Conservation (phyloP, 768 basidiomycete genomes). For the Leccinum arenicola region DNA sequence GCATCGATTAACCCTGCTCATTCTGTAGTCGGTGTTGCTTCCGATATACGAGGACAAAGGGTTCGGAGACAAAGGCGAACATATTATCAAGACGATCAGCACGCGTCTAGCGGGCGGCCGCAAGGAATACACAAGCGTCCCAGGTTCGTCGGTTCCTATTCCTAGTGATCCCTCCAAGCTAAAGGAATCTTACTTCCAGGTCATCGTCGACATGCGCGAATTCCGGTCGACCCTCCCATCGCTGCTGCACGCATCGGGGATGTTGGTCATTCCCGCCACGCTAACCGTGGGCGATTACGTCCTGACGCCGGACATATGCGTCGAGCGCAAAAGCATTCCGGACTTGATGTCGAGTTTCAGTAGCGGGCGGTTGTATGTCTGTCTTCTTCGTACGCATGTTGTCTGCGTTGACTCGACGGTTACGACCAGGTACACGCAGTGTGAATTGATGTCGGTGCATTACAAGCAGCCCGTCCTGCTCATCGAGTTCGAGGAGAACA, state of each 20-base stretch:
- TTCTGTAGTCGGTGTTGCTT: conserved; percentile 30
- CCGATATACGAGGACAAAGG: conserved; percentile 69
- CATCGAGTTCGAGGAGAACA: conserved; percentile 98
- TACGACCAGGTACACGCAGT: conserved; percentile 81
- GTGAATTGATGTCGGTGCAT: conserved; percentile 94
- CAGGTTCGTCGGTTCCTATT: conserved; percentile 37
- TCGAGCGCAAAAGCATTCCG: conserved; percentile 92
- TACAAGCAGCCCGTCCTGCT: conserved; percentile 92
- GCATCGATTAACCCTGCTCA: neutral
- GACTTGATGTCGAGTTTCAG: conserved; percentile 94
- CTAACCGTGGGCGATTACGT: conserved; percentile 97
- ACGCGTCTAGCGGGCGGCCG: conserved; percentile 85
- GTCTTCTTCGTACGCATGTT: neutral
- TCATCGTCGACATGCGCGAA: conserved; percentile 96
- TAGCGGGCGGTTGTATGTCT: conserved; percentile 84
- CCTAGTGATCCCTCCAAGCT: neutral
- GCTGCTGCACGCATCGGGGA: conserved; percentile 75
- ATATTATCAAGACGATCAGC: conserved; percentile 77
- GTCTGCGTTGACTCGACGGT: conserved; percentile 1
- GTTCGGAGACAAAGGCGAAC: conserved; percentile 42
- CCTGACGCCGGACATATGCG: conserved; percentile 90
- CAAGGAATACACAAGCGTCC: conserved; percentile 63
- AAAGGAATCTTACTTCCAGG: conserved; percentile 42
- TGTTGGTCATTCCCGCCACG: conserved; percentile 87
- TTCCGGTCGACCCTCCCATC: conserved; percentile 93